phyloP scores from a whole-genome alignment of 1,284 basidiomycete species.

The Volvariella volvacea region DNA sequence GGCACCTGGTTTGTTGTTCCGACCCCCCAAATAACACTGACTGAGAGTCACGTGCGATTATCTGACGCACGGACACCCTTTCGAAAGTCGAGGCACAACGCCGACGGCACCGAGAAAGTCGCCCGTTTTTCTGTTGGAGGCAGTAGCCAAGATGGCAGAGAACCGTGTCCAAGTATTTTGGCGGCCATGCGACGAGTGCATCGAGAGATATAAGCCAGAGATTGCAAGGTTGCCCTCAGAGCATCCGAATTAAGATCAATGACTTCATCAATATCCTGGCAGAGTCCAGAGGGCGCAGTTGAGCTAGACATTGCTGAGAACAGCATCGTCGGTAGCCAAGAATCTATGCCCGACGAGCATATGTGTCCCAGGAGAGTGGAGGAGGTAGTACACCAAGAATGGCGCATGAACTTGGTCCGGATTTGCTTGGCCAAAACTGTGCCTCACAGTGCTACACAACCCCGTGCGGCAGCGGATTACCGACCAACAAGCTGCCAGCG shows the following conservation, averaged over 20 bases:
- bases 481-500: not conserved
- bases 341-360: no score
- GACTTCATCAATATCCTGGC: no score
- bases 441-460: no score
- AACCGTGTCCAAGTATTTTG: not conserved
- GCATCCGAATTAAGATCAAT: no score
- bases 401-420: no score
- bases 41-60: constrained; percentile 26
- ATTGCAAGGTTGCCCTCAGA: no score
- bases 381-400: no score
- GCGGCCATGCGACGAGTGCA: not conserved
- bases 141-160: not conserved
- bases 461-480: not conserved
- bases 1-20: constrained; percentile 23
- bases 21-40: constrained; percentile 17
- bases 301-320: no score
- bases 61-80: constrained; percentile 28
- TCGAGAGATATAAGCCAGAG: not conserved
- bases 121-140: not conserved
- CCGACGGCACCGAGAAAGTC: not conserved
- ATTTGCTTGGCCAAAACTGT: no score
- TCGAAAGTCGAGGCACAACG: not conserved
- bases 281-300: no score
- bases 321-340: no score
- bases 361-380: no score